These are phyloP conservation scores for Dissophora ornata DNA, from an alignment of 192 early-diverging fungal genomes.

Conservation along the genomic window DNA sequence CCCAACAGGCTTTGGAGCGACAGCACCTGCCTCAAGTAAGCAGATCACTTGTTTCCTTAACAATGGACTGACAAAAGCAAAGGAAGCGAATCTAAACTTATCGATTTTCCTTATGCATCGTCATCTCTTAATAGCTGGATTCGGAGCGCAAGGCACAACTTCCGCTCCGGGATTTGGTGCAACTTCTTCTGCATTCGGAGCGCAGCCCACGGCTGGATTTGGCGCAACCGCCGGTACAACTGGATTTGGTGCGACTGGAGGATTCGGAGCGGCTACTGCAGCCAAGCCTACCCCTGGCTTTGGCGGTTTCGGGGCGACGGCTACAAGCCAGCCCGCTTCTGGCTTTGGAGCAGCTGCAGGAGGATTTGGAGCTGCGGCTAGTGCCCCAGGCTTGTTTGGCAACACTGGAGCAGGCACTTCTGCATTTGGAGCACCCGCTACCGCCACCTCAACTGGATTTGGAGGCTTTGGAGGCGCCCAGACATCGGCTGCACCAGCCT, in stretches of 20 bases:
- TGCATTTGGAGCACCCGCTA: constrained; percentile 51
- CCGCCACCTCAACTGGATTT: constrained; percentile 49
- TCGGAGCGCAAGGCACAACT: constrained; percentile 39
- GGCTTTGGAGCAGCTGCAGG: constrained; percentile 53
- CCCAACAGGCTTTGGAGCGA: constrained; percentile 49
- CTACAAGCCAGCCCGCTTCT: constrained; percentile 54
- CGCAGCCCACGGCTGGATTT: constrained; percentile 54
- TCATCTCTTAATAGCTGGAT: constrained; percentile 14
- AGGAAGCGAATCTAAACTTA: no score
- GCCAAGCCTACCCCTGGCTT: constrained; percentile 58
- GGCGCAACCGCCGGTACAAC: constrained; percentile 42
- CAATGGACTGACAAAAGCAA: no score
- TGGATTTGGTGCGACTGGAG: constrained; percentile 52
- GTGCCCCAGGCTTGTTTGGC: constrained; percentile 57
- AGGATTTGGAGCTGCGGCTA: constrained; percentile 57
- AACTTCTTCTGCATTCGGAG: constrained; percentile 61
- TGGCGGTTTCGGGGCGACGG: constrained; percentile 56
- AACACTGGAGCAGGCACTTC: constrained; percentile 25
- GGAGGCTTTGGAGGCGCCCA: constrained; percentile 61
- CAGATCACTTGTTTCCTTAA: constrained; percentile 14
- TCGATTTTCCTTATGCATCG: constrained; percentile 11
- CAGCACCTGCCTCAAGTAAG: constrained; percentile 45
- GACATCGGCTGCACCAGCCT: constrained; percentile 32
- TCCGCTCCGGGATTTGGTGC: constrained; percentile 54
- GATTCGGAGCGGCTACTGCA: constrained; percentile 56